Percentiles rank a stretch among this genome's conserved stretches.
These are phyloP conservation scores for Cyberlindnera bimundalis DNA, from an alignment of 805 yeast genomes.

Conservation along the genomic window DNA sequence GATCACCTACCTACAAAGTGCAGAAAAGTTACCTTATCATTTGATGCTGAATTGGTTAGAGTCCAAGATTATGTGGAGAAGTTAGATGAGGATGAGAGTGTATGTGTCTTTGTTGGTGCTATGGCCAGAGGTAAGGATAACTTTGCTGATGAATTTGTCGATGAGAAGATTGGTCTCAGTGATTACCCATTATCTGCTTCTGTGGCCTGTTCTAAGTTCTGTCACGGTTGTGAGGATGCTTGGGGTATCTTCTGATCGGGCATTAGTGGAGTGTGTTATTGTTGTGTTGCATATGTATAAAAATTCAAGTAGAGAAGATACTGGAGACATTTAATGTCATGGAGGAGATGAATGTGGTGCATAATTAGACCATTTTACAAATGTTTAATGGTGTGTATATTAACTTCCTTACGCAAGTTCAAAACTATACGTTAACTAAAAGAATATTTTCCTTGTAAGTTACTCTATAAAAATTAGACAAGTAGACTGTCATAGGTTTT, in stretches of 20 bases:
- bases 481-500: too few relatives aligned
- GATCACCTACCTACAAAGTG: conserved; percentile 97
- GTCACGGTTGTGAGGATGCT: conserved; percentile 98
- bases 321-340: too few relatives aligned
- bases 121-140: conserved; percentile 98
- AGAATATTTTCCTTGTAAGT: too few relatives aligned
- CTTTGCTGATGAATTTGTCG: conserved; percentile 95
- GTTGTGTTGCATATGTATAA: not conserved
- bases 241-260: conserved; percentile 67
- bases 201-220: conserved; percentile 96
- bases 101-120: conserved; percentile 98
- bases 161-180: conserved; percentile 93
- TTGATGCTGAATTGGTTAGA: conserved; percentile 83
- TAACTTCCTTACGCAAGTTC: too few relatives aligned
- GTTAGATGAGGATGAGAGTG: conserved; percentile 83
- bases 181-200: conserved; percentile 96
- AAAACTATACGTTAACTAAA: too few relatives aligned
- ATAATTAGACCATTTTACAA: too few relatives aligned
- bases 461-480: too few relatives aligned
- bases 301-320: too few relatives aligned
- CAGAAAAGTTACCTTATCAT: conserved; percentile 86
- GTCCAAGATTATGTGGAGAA: conserved; percentile 83
- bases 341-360: too few relatives aligned
- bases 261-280: too few relatives aligned
- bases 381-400: not conserved